Evolutionary conservation across 768 basidiomycete species (phyloP), one percentile per base, ranked within the genome.

Genomic region (Auriscalpium microsporum): DNA sequence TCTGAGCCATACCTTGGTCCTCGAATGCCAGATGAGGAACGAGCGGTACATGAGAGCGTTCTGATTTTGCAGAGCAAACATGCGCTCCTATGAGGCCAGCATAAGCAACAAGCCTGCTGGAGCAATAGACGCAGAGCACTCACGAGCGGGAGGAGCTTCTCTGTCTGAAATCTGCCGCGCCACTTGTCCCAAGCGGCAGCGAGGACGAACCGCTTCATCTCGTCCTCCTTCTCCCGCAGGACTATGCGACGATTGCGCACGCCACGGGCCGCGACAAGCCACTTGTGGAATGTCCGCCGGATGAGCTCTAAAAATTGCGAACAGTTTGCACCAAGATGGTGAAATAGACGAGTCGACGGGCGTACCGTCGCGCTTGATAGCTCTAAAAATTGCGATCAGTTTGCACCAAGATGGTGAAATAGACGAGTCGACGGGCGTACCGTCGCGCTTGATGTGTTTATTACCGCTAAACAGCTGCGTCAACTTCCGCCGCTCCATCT

Each of bases 371-470:
- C 78, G 78, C 68, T 88, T n/a, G n/a, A n/a, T n/a, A n/a, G n/a
- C n/a, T n/a, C n/a, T n/a, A n/a, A n/a, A n/a, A n/a, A n/a, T n/a
- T n/a, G n/a, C n/a, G n/a, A n/a, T n/a, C n/a, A n/a, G n/a, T n/a
- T n/a, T 36, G 48, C 42, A 21, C 37, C 13, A 46, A 33, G 21
- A 35, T 45, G 21, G 28, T 10, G 16, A 2, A 19, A 13, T 35
- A 44, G 28, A 4, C 6, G 2, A 55, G 53, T 46, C 45, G 23
- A 51, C 56, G 38, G 35, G 57, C 69, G 38, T 63, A 83, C 90
- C 90, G 76, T 90, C 88, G 45, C 78, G 78, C 68, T 88, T 90
- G 46, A 93, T 82, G 57, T 86, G 78, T 55, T 84, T 79, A 67
- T 90, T 59, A 76, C 78, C 64, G 23, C 61, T 23, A 55, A 76